phyloP scores from a whole-genome alignment of 163 green algal species.

The Volvox carteri region DNA sequence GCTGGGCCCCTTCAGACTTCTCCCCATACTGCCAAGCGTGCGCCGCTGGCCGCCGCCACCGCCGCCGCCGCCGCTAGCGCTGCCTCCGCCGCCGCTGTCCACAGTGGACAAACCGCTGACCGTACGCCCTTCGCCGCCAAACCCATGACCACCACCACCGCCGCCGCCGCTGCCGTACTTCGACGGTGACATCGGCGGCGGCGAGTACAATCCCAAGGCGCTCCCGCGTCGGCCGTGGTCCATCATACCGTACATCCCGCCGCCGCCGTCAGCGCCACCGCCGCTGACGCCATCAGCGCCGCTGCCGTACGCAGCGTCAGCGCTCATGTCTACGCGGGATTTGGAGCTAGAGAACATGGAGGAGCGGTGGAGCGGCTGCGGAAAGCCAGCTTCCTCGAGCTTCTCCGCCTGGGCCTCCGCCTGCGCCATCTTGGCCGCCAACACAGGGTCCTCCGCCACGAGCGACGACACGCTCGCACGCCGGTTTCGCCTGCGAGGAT shows the following conservation, averaged over 20 bases:
- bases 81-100: not conserved
- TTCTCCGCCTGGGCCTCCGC: constrained; percentile 49
- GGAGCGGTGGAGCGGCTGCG: not conserved
- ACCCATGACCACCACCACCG: not conserved
- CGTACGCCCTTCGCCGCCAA: not conserved
- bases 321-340: too few species aligned
- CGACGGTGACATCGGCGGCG: not conserved
- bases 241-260: not conserved
- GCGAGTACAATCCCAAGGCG: not conserved
- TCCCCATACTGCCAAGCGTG: not conserved
- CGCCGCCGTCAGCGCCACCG: not conserved
- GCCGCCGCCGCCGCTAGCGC: not conserved
- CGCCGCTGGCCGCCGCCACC: not conserved
- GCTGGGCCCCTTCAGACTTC: not conserved
- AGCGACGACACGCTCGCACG: constrained; percentile 11
- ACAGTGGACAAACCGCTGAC: not conserved
- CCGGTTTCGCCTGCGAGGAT: constrained; percentile 21
- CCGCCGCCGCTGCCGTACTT: constrained; percentile 7
- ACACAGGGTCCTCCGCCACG: constrained; percentile 33
- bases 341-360: not conserved
- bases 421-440: constrained; percentile 46
- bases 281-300: not conserved
- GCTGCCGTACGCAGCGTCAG: not conserved
- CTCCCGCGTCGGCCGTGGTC: not conserved
- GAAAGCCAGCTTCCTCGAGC: not conserved